These are phyloP conservation scores for Cercospora sesami DNA, from an alignment of 2,329 filamentous ascomycete genomes.

Conservation along the genomic window DNA sequence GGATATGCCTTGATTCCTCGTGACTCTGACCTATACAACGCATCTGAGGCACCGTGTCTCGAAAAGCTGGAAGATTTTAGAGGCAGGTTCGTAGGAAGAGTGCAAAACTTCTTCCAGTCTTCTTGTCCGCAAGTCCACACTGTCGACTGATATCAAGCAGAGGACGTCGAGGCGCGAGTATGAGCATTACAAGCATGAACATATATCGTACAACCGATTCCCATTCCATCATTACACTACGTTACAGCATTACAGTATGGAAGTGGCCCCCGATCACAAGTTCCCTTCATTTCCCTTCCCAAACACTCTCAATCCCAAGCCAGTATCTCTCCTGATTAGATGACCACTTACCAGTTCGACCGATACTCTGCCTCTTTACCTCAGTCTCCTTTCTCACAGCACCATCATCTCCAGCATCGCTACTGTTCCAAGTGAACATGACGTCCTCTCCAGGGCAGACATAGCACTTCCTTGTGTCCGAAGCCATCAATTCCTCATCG, in stretches of 20 bases:
- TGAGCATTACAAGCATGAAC: not conserved
- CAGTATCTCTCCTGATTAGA: constrained; percentile 36
- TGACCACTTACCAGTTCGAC: constrained; percentile 28
- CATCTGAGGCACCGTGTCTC: no score
- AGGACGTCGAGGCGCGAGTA: not conserved
- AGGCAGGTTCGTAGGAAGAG: no score
- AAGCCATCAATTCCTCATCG: constrained; percentile 25
- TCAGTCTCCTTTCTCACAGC: constrained; percentile 27
- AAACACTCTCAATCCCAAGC: constrained; percentile 34
- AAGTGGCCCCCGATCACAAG: not conserved
- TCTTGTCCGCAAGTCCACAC: no score
- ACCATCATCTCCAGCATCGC: constrained; percentile 17
- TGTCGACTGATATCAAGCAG: no score
- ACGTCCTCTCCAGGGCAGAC: constrained; percentile 33
- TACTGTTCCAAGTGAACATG: constrained; percentile 33
- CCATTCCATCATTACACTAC: not conserved
- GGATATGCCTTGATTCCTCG: no score
- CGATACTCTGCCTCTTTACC: constrained; percentile 26
- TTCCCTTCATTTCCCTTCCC: constrained; percentile 24
- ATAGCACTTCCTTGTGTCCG: constrained; percentile 30
- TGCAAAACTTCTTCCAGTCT: no score
- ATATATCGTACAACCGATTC: not conserved
- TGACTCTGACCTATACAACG: no score
- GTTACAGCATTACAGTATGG: not conserved
- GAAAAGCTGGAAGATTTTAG: no score